These are phyloP conservation scores for Lippia alba DNA, from an alignment of 305 asterid species.

Conservation along the genomic window DNA sequence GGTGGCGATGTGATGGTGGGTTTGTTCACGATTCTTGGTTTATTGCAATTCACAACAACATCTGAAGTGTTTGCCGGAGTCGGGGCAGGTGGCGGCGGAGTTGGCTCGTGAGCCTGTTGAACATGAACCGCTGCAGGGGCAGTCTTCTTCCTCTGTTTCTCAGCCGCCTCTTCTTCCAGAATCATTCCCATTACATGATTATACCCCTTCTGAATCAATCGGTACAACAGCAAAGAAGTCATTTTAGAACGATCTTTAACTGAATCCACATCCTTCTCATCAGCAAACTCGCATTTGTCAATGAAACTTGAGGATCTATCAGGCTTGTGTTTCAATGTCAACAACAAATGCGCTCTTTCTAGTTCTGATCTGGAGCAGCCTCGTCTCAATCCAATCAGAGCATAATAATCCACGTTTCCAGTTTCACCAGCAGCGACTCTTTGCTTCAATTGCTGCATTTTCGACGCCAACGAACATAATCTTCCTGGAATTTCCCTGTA, in stretches of 20 bases:
- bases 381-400: conserved; percentile 55
- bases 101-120: conserved; percentile 32
- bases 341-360: conserved; percentile 60
- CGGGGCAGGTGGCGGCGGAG: neutral
- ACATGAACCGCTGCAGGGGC: conserved; percentile 30
- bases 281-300: conserved; percentile 63
- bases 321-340: conserved; percentile 58
- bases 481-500: conserved; percentile 67
- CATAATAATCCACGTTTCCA: conserved; percentile 55
- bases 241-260: conserved; percentile 47
- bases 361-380: conserved; percentile 68
- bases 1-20: conserved; percentile 24
- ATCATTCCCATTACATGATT: conserved; percentile 41
- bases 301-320: conserved; percentile 55
- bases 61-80: neutral
- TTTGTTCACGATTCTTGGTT: conserved; percentile 23
- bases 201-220: conserved; percentile 54
- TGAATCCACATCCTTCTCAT: conserved; percentile 47
- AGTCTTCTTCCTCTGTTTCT: conserved; percentile 49
- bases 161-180: conserved; percentile 51
- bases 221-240: conserved; percentile 46
- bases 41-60: neutral
- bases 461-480: conserved; percentile 52
- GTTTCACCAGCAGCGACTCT: conserved; percentile 61
- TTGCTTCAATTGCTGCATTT: conserved; percentile 56